These are phyloP conservation scores for Neocatenulostroma microsporum DNA, from an alignment of 2,329 filamentous ascomycete genomes.

Conservation along the genomic window DNA sequence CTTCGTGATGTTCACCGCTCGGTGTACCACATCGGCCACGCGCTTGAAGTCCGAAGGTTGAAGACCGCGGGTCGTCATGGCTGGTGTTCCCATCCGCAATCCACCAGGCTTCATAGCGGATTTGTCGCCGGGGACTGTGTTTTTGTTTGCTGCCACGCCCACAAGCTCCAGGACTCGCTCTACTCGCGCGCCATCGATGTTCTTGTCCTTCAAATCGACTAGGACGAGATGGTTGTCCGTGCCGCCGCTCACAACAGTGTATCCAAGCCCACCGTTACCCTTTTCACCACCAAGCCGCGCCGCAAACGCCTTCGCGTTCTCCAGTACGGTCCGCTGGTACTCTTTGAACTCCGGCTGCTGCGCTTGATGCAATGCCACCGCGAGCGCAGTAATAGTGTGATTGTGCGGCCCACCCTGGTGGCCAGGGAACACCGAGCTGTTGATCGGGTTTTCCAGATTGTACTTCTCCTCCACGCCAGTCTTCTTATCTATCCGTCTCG, in stretches of 20 bases:
- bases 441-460: conserved; percentile 88
- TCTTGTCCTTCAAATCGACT: conserved; percentile 80
- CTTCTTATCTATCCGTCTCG: conserved; percentile 74
- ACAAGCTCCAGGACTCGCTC: conserved; percentile 95
- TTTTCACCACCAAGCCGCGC: conserved; percentile 58
- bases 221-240: conserved; percentile 97
- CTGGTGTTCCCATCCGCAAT: conserved; percentile 86
- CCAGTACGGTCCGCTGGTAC: conserved; percentile 84
- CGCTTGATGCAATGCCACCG: conserved; percentile 90
- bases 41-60: conserved; percentile 77
- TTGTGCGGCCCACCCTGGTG: conserved; percentile 98
- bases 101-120: conserved; percentile 90
- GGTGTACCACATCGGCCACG: conserved; percentile 78
- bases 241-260: conserved; percentile 85
- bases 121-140: conserved; percentile 92
- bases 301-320: conserved; percentile 84
- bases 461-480: conserved; percentile 79
- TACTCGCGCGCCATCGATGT: conserved; percentile 85
- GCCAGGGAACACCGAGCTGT: conserved; percentile 92
- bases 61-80: conserved; percentile 97
- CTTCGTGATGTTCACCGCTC: conserved; percentile 69
- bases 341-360: conserved; percentile 81
- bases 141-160: conserved; percentile 99
- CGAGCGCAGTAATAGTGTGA: conserved; percentile 93
- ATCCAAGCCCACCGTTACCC: conserved; percentile 68